phyloP scores from a whole-genome alignment of 371 early-diverging fungal species.

The Apophysomyces variabilis region DNA sequence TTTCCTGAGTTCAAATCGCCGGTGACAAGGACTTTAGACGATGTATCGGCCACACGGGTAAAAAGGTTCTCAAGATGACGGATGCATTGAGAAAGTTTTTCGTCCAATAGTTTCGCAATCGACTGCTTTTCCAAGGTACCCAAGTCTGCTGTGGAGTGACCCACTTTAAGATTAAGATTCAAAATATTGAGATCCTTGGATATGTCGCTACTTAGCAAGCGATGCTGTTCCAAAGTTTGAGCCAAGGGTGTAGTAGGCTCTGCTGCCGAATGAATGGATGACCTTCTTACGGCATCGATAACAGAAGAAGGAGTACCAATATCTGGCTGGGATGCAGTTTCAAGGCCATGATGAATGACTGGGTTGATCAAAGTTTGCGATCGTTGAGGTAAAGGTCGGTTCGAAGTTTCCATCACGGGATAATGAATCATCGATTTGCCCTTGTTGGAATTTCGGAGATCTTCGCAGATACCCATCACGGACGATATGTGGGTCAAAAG shows the following conservation, averaged over 20 bases:
- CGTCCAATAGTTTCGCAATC: constrained; percentile 72
- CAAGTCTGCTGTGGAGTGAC: constrained; percentile 52
- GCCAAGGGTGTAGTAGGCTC: constrained; percentile 18
- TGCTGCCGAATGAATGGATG: constrained; percentile 18
- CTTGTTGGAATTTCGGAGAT: constrained; percentile 67
- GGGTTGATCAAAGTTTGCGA: constrained; percentile 39
- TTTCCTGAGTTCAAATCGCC: constrained; percentile 98
- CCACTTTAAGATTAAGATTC: constrained; percentile 70
- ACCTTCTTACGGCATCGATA: constrained; percentile 34
- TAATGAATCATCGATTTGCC: constrained; percentile 70
- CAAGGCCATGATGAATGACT: constrained; percentile 28
- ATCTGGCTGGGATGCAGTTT: constrained; percentile 43
- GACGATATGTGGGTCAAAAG: constrained; percentile 62
- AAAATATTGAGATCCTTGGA: constrained; percentile 65
- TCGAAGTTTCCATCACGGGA: constrained; percentile 46
- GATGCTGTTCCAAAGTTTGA: constrained; percentile 29
- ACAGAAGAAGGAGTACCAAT: constrained; percentile 33
- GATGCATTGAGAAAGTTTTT: constrained; percentile 64
- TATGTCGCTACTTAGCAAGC: constrained; percentile 25
- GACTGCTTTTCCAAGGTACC: constrained; percentile 67
- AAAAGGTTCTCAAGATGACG: constrained; percentile 83
- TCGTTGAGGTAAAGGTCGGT: constrained; percentile 35
- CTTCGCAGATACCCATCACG: constrained; percentile 62
- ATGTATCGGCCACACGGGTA: constrained; percentile 85
- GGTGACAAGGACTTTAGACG: constrained; percentile 93